Evolutionary conservation across 192 early-diverging fungal species (phyloP), one percentile per base, ranked within the genome.

Genomic region (Rhizophagus clarus): DNA sequence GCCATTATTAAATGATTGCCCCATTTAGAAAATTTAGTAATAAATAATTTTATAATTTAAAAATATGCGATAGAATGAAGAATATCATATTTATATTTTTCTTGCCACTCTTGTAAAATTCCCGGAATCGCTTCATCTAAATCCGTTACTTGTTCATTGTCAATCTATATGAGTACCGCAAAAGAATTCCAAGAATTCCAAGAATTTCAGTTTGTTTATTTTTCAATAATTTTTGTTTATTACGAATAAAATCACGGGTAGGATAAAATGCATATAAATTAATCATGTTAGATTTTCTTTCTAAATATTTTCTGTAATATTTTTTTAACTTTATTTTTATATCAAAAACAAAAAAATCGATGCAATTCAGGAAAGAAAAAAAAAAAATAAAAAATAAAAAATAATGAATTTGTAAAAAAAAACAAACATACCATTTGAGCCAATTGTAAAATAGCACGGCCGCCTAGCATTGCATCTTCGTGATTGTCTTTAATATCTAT

Each of bases 401-500:
- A n/a, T n/a, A n/a, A n/a, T n/a, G n/a, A n/a, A n/a, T n/a, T 15
- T 0, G 32, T 69, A 68, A 51, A 12, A 7, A 61, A 17, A 34
- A 66, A 20, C 10, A 49, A 17, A 37, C 76, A 76, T 61, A 94
- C 91, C 89, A 90, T 88, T 76, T 91, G 81, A 11, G 93, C 96
- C 61, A 99, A 83, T 80, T 95, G 88, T 34, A 95, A 79, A 47
- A 99, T 96, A 31, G 94, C 91, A 79, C 92, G 87, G 10, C 94
- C 97, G 5, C 97, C 97, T 0, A 95, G 80, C 24, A 88, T 81
- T 0, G 97, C 96, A 78, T 97, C 95, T 79, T 93, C 90, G 61
- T 95, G 92, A 85, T 96, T 99, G 83, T 99, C 97, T 78, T 94
- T 94, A 81, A 98, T 99, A 42, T 98, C 97, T 5, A 99, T 89